Percentiles rank a stretch among this genome's conserved stretches.
Evolutionary conservation across 768 basidiomycete genomes (phyloP).

Genomic region (Pleurotus eryngii): DNA sequence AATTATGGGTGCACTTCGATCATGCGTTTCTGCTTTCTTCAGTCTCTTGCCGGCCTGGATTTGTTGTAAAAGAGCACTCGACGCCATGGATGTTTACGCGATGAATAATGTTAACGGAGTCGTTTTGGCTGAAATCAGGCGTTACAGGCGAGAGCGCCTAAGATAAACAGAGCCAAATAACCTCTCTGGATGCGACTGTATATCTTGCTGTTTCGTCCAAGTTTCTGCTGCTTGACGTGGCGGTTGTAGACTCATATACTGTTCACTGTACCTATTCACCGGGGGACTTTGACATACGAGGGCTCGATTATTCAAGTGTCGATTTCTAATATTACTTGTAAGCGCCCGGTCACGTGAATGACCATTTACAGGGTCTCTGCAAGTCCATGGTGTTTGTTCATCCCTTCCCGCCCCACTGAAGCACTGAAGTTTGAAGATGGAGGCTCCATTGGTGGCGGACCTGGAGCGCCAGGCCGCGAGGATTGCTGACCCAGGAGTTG

Average conservation of each 20-base stretch:
- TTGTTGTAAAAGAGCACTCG: conserved; percentile 70
- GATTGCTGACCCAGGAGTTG: conserved; percentile 73
- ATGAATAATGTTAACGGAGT: no score
- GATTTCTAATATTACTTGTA: no score
- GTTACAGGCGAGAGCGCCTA: no score
- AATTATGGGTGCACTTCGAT: conserved; percentile 68
- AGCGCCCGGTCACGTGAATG: neutral
- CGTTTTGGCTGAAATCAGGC: neutral
- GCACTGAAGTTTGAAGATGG: neutral
- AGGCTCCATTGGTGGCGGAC: conserved; percentile 38
- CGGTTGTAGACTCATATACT: no score
- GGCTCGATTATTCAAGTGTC: no score
- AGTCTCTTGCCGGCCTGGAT: conserved; percentile 81
- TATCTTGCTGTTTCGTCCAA: no score
- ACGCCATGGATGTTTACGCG: conserved; percentile 49
- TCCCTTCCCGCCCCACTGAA: neutral
- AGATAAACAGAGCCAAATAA: no score
- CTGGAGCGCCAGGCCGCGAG: conserved; percentile 69
- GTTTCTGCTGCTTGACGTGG: no score
- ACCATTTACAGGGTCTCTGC: neutral
- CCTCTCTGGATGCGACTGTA: no score
- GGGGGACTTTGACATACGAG: no score
- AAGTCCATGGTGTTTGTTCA: neutral
- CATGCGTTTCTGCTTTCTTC: conserved; percentile 81
- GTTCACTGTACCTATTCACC: neutral